Conservation (phyloP, 208 protist species). For the Naegleria lovaniensis region DNA sequence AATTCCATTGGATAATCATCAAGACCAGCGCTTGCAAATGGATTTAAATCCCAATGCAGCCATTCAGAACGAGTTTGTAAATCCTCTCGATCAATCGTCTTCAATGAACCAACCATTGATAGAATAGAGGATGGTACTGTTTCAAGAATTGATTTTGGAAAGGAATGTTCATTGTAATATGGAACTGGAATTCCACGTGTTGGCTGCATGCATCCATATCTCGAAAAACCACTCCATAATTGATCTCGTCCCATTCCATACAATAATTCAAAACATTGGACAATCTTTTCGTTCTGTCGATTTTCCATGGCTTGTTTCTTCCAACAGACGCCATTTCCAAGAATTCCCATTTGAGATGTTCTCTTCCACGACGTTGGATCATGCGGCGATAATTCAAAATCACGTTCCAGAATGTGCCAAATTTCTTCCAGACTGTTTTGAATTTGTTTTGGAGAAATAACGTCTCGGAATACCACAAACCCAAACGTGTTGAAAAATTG, state of each 20-base stretch:
- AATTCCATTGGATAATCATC: neutral
- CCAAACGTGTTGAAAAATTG: neutral
- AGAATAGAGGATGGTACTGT: neutral
- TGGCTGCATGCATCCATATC: constrained; percentile 3
- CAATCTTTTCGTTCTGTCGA: neutral
- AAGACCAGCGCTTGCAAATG: neutral
- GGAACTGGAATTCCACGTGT: neutral
- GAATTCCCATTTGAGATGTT: neutral
- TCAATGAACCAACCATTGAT: neutral
- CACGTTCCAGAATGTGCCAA: neutral
- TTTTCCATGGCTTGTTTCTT: neutral
- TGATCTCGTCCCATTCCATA: neutral
- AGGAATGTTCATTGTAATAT: neutral
- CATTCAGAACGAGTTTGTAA: neutral
- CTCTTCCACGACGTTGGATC: neutral
- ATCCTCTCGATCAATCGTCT: neutral
- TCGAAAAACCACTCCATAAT: neutral
- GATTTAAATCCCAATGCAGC: constrained; percentile 24
- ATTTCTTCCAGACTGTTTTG: neutral
- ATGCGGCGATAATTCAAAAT: neutral
- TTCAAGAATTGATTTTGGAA: neutral
- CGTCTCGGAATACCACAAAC: neutral
- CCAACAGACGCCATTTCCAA: neutral
- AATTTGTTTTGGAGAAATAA: neutral
- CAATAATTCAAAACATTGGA: neutral